phyloP scores from a whole-genome alignment of 257 asterid genomes.

The Ajuga chamaepitys region DNA sequence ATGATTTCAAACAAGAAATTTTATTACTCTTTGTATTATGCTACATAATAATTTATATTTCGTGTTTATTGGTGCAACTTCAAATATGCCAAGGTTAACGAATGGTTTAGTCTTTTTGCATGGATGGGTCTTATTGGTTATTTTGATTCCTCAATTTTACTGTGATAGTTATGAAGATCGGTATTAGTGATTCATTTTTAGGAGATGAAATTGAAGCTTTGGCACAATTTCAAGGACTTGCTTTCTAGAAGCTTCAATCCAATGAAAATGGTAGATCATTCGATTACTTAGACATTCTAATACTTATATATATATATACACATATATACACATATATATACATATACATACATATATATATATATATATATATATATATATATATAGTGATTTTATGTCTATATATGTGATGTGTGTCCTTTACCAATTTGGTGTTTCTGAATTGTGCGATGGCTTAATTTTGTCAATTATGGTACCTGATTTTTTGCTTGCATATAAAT shows the following conservation, averaged over 20 bases:
- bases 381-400: background rate
- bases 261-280: constrained; percentile 60
- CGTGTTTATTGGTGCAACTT: constrained; percentile 44
- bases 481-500: too few species aligned
- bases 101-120: constrained; percentile 80
- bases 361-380: too few species aligned
- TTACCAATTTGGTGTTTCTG: background rate
- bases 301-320: too few species aligned
- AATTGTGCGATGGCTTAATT: background rate
- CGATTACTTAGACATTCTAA: background rate
- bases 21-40: background rate
- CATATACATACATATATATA: too few species aligned
- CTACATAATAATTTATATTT: background rate
- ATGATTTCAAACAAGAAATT: background rate
- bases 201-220: constrained; percentile 63
- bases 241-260: constrained; percentile 79
- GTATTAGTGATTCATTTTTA: constrained; percentile 5
- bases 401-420: background rate
- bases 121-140: constrained; percentile 71
- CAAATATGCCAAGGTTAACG: constrained; percentile 78
- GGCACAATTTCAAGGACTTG: constrained; percentile 64
- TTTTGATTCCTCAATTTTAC: background rate
- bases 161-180: background rate
- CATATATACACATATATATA: too few species aligned
- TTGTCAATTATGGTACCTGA: background rate